Conservation (phyloP, 31 red algal species). For the Porphyra umbilicalis region DNA sequence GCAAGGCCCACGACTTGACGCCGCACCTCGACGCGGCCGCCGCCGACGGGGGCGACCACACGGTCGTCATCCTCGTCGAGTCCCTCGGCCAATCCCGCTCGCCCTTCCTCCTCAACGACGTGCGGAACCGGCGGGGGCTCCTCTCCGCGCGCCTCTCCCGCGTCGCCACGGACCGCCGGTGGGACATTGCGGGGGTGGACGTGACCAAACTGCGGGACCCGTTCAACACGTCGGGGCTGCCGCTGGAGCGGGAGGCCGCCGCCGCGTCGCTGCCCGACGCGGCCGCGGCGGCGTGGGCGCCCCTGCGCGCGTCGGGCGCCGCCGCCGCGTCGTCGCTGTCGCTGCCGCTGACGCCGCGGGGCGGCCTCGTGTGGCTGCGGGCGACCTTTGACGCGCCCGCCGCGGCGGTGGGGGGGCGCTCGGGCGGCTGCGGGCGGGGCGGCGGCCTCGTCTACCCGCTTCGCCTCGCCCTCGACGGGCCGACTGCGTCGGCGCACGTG, state of each 20-base stretch:
- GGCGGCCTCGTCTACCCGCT: constrained; percentile 40
- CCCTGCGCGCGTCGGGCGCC: neutral
- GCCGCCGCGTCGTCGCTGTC: neutral
- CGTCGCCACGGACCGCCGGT: constrained; percentile 27
- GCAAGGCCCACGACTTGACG: constrained; percentile 60
- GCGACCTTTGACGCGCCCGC: constrained; percentile 7
- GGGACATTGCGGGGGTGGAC: constrained; percentile 61
- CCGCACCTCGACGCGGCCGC: constrained; percentile 17
- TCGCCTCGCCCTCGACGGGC: constrained; percentile 25
- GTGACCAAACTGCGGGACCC: constrained; percentile 56
- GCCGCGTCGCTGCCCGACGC: neutral
- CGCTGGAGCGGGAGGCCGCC: constrained; percentile 49
- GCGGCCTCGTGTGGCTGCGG: neutral
- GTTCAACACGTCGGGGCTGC: constrained; percentile 67
- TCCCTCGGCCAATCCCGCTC: constrained; percentile 68
- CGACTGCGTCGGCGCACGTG: constrained; percentile 30
- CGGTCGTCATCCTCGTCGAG: constrained; percentile 64
- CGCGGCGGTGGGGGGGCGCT: neutral
- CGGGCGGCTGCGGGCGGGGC: constrained; percentile 5
- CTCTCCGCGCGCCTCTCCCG: constrained; percentile 60
- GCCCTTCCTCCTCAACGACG: constrained; percentile 82
- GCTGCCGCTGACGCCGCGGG: neutral
- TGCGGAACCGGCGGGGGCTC: constrained; percentile 69
- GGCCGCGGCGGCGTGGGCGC: neutral
- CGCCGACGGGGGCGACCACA: constrained; percentile 22